A percentile compares a stretch with the other conserved stretches of the same genome.
These are phyloP conservation scores for Penicillium salamii DNA, from an alignment of 495 filamentous ascomycete species.

Conservation along the genomic window DNA sequence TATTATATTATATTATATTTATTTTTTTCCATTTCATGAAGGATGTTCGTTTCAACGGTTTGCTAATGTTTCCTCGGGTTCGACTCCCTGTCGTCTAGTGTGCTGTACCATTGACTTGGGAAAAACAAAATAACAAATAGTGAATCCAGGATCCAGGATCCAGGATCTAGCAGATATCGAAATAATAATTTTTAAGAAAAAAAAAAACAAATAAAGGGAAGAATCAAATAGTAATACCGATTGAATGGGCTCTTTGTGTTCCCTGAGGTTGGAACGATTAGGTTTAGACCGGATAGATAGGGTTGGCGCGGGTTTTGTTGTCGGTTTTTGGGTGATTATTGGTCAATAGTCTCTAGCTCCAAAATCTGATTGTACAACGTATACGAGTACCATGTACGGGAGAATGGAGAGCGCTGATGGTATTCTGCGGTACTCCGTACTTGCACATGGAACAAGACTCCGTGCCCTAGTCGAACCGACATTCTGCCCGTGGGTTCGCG, in stretches of 20 bases:
- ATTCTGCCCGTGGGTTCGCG: neutral
- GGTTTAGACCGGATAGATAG: slow-evolving; percentile 31
- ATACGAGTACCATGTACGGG: no score
- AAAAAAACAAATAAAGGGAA: no score
- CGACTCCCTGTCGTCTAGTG: no score
- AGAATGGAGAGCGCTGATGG: no score
- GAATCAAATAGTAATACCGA: neutral
- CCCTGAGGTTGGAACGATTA: slow-evolving; percentile 21
- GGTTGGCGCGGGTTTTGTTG: slow-evolving; percentile 12
- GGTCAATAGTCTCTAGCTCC: neutral
- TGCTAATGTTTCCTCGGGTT: no score
- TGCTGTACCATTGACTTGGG: neutral
- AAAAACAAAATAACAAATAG: neutral
- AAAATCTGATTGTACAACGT: neutral
- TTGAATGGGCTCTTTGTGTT: slow-evolving; percentile 8
- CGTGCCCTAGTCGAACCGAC: neutral
- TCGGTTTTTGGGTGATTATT: neutral
- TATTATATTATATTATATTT: no score
- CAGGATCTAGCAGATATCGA: neutral
- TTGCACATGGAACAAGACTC: neutral
- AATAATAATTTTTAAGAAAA: neutral
- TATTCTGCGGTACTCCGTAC: neutral
- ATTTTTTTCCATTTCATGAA: no score
- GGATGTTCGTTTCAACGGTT: no score
- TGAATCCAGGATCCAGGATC: neutral